phyloP scores from a whole-genome alignment of 108 stramenopile genomes.

The Cylindrotheca fusiformis region DNA sequence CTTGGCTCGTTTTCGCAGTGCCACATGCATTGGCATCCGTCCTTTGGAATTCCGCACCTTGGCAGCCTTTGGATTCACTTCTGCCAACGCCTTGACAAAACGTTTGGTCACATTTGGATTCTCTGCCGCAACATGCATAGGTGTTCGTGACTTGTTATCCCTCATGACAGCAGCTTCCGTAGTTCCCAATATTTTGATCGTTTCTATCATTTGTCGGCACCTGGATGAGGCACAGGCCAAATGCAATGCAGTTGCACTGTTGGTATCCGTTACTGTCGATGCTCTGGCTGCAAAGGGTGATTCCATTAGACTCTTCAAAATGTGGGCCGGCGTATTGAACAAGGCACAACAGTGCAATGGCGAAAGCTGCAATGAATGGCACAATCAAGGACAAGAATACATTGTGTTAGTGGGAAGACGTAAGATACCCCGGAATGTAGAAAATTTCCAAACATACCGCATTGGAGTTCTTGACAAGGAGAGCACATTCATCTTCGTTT shows the following conservation, averaged over 20 bases:
- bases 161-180: constrained; percentile 32
- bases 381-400: too few relatives aligned
- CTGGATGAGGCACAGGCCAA: constrained; percentile 12
- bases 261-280: constrained; percentile 30
- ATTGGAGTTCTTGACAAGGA: constrained; percentile 16
- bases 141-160: constrained; percentile 43
- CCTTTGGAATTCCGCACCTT: constrained; percentile 40
- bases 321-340: constrained; percentile 41
- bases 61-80: constrained; percentile 49
- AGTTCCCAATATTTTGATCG: constrained; percentile 38
- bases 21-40: constrained; percentile 58
- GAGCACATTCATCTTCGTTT: constrained; percentile 8
- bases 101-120: constrained; percentile 44
- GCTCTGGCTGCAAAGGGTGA: constrained; percentile 44
- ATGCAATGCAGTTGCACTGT: constrained; percentile 42
- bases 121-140: constrained; percentile 48
- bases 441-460: constrained; percentile 6
- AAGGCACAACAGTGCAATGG: constrained; percentile 66
- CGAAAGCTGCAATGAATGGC: constrained; percentile 23
- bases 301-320: constrained; percentile 36
- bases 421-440: too few relatives aligned
- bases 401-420: too few relatives aligned
- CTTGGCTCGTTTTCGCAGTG: constrained; percentile 40
- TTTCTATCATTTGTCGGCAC: constrained; percentile 4
- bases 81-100: constrained; percentile 46